phyloP scores from a whole-genome alignment of 2,329 filamentous ascomycete species.

The Penicillium digitatum region DNA sequence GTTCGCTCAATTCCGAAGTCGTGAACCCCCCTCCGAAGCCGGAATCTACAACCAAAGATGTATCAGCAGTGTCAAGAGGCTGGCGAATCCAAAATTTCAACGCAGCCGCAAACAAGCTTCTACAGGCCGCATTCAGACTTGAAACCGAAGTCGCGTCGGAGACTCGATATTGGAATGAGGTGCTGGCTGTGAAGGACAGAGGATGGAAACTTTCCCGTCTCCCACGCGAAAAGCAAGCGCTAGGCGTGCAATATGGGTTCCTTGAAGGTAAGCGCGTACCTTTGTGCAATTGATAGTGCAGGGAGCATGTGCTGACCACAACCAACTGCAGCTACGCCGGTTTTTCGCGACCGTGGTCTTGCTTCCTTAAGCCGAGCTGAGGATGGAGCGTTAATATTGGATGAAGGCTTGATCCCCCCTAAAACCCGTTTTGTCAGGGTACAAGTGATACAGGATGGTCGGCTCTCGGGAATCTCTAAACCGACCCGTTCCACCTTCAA shows the following conservation, averaged over 20 bases:
- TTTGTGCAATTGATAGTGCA: background rate
- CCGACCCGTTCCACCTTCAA: slow-evolving; percentile 15
- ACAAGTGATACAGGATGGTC: slow-evolving; percentile 56
- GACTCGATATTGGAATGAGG: slow-evolving; percentile 82
- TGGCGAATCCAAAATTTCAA: slow-evolving; percentile 77
- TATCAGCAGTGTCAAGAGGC: slow-evolving; percentile 56
- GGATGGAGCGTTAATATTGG: slow-evolving; percentile 71
- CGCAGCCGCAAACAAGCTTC: slow-evolving; percentile 67
- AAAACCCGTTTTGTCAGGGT: slow-evolving; percentile 63
- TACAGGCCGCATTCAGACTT: slow-evolving; percentile 67
- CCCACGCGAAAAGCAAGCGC: slow-evolving; percentile 65
- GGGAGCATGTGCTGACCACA: slow-evolving; percentile 27
- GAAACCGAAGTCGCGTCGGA: slow-evolving; percentile 75
- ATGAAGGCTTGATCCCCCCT: slow-evolving; percentile 53
- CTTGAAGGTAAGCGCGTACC: slow-evolving; percentile 57
- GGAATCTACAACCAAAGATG: slow-evolving; percentile 52
- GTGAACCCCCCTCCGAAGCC: slow-evolving; percentile 60
- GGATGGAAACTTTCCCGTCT: slow-evolving; percentile 83
- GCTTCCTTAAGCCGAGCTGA: slow-evolving; percentile 71
- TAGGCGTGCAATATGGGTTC: slow-evolving; percentile 88
- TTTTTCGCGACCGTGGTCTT: slow-evolving; percentile 67
- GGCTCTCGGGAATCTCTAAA: slow-evolving; percentile 54
- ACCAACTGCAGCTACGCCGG: slow-evolving; percentile 45
- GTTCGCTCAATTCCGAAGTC: slow-evolving; percentile 67
- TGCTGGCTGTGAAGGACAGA: slow-evolving; percentile 72